Evolutionary conservation across 2,329 filamentous ascomycete genomes (phyloP).

Genomic region (Hortaea sp.): DNA sequence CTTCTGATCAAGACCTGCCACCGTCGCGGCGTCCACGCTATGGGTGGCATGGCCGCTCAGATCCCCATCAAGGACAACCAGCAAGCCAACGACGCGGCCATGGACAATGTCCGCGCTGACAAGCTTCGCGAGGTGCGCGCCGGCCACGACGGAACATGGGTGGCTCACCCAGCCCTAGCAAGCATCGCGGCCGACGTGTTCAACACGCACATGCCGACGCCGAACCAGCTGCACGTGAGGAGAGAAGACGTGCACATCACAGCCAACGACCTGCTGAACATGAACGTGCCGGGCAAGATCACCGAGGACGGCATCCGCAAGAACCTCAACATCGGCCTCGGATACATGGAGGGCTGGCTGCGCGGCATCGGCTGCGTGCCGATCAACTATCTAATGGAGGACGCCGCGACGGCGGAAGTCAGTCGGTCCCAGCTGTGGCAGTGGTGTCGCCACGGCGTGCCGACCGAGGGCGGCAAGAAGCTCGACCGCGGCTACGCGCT

Average conservation of each 20-base stretch:
- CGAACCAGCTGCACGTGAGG: slow-evolving; percentile 87
- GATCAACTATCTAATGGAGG: slow-evolving; percentile 98
- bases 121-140: slow-evolving; percentile 93
- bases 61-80: slow-evolving; percentile 97
- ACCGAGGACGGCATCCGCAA: slow-evolving; percentile 94
- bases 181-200: slow-evolving; percentile 83
- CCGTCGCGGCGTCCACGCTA: slow-evolving; percentile 90
- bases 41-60: slow-evolving; percentile 97
- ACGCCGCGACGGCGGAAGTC: slow-evolving; percentile 93
- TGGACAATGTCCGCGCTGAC: slow-evolving; percentile 86
- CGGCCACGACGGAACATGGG: slow-evolving; percentile 95
- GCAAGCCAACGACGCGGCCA: slow-evolving; percentile 82
- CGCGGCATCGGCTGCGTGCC: slow-evolving; percentile 91
- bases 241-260: slow-evolving; percentile 82
- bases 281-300: slow-evolving; percentile 87
- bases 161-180: slow-evolving; percentile 89
- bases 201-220: slow-evolving; percentile 97
- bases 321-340: slow-evolving; percentile 92
- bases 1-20: slow-evolving; percentile 98
- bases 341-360: slow-evolving; percentile 98
- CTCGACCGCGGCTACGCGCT: slow-evolving; percentile 89
- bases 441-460: slow-evolving; percentile 68
- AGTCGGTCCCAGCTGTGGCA: slow-evolving; percentile 94
- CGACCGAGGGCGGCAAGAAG: slow-evolving; percentile 77
- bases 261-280: slow-evolving; percentile 88